These are phyloP conservation scores for Cladosporium sp. DNA, from an alignment of 2,329 filamentous ascomycete species.

Conservation along the genomic window DNA sequence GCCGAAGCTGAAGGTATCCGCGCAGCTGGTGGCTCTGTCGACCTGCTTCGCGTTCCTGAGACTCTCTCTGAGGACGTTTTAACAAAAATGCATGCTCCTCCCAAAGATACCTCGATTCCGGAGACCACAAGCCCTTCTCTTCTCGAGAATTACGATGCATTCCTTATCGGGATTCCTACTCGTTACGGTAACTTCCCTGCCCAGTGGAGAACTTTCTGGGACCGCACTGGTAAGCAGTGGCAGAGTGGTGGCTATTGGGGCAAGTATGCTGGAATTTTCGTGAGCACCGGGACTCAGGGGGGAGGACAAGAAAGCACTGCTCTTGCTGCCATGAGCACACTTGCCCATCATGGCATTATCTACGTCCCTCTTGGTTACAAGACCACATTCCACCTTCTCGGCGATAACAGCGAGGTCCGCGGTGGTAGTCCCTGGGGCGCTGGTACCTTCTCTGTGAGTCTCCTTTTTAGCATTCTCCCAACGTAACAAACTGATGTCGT, in stretches of 20 bases:
- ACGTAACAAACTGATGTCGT: neutral
- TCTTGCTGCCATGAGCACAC: conserved; percentile 74
- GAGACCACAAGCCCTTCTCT: conserved; percentile 56
- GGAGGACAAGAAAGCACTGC: conserved; percentile 92
- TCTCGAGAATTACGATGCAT: conserved; percentile 75
- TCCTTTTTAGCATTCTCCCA: neutral
- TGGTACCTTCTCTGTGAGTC: conserved; percentile 71
- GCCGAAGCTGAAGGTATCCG: conserved; percentile 89
- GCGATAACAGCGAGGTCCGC: conserved; percentile 72
- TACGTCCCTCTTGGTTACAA: conserved; percentile 95
- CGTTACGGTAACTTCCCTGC: conserved; percentile 95
- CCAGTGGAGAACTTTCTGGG: conserved; percentile 94
- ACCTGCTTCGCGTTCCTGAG: conserved; percentile 84
- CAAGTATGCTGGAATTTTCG: conserved; percentile 88
- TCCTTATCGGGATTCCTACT: conserved; percentile 92
- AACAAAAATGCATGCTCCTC: conserved; percentile 82
- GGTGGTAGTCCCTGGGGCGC: conserved; percentile 91
- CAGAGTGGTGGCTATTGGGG: conserved; percentile 66
- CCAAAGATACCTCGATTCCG: conserved; percentile 65
- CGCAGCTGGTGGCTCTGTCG: conserved; percentile 74
- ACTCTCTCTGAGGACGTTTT: conserved; percentile 82
- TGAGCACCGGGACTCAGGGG: conserved; percentile 77
- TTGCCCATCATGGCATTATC: conserved; percentile 90
- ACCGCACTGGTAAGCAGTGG: conserved; percentile 67
- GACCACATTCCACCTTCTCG: conserved; percentile 65